These are phyloP conservation scores for Globisporangium megalacanthum DNA, from an alignment of 352 stramenopile genomes.

Conservation along the genomic window DNA sequence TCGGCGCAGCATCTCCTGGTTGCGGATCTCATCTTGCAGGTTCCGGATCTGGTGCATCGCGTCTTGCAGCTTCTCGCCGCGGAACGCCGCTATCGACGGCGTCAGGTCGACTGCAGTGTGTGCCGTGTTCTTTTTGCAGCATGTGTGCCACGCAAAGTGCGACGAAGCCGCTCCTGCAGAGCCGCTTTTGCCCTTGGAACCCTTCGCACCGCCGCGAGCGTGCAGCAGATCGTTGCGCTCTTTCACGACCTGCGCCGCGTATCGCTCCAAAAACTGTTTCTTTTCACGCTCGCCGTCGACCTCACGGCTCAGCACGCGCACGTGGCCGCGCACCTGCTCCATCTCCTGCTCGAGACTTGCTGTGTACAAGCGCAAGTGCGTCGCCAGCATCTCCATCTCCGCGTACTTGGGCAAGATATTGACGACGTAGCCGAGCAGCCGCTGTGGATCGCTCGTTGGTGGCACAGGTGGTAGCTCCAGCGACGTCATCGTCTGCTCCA, in stretches of 20 bases:
- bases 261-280: conserved; percentile 75
- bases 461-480: conserved; percentile 59
- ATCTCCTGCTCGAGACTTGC: conserved; percentile 72
- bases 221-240: conserved; percentile 81
- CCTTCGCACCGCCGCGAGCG: conserved; percentile 24
- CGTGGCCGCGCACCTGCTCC: conserved; percentile 61
- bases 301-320: conserved; percentile 48
- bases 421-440: conserved; percentile 70
- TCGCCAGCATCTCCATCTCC: conserved; percentile 80
- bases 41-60: conserved; percentile 33
- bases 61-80: conserved; percentile 71
- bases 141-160: conserved; percentile 78
- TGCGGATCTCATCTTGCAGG: conserved; percentile 58
- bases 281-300: conserved; percentile 55
- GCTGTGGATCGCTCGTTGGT: conserved; percentile 66
- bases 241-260: conserved; percentile 80
- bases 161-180: background rate
- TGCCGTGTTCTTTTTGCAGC: conserved; percentile 73
- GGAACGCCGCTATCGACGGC: conserved; percentile 67
- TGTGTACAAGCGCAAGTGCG: conserved; percentile 66
- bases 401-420: conserved; percentile 69
- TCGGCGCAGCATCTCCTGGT: conserved; percentile 50
- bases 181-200: conserved; percentile 31
- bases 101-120: conserved; percentile 52
- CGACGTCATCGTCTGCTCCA: conserved; percentile 46